Evolutionary conservation across 2,329 filamentous ascomycete species (phyloP).

Genomic region (Neonectria hederae): DNA sequence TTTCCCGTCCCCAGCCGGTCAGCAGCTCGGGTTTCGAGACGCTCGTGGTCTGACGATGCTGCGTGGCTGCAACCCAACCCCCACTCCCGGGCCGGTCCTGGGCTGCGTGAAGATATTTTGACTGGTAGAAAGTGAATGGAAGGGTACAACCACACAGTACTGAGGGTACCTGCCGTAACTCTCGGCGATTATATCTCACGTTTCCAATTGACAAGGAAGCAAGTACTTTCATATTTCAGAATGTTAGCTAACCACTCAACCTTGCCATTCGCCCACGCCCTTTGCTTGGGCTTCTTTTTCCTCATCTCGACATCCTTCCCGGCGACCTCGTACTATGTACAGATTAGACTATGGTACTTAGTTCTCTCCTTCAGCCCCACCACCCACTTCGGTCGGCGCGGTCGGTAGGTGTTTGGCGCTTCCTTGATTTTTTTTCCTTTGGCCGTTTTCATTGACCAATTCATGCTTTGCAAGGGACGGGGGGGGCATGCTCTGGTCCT

Average conservation of each 20-base stretch:
- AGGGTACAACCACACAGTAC: constrained; percentile 4
- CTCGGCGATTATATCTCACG: background rate
- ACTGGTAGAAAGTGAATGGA: background rate
- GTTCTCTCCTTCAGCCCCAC: background rate
- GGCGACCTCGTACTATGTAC: background rate
- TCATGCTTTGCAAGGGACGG: background rate
- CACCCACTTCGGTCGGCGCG: background rate
- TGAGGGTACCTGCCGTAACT: background rate
- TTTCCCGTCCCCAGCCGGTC: background rate
- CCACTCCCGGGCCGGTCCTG: constrained; percentile 13
- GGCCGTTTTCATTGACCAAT: background rate
- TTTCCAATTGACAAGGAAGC: background rate
- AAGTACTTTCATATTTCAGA: no score
- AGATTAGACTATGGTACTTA: no score
- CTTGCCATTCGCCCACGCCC: no score
- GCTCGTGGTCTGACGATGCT: constrained; percentile 1
- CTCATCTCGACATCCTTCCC: background rate
- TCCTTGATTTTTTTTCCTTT: background rate
- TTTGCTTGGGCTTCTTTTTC: background rate
- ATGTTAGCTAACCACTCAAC: no score
- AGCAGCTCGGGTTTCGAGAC: background rate
- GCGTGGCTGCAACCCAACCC: constrained; percentile 5
- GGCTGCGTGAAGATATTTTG: constrained; percentile 10
- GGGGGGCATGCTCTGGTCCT: background rate
- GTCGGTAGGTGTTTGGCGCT: background rate